Base-by-base conservation (phyloP, 768 basidiomycete species). In the Boletus reticulatus region DNA sequence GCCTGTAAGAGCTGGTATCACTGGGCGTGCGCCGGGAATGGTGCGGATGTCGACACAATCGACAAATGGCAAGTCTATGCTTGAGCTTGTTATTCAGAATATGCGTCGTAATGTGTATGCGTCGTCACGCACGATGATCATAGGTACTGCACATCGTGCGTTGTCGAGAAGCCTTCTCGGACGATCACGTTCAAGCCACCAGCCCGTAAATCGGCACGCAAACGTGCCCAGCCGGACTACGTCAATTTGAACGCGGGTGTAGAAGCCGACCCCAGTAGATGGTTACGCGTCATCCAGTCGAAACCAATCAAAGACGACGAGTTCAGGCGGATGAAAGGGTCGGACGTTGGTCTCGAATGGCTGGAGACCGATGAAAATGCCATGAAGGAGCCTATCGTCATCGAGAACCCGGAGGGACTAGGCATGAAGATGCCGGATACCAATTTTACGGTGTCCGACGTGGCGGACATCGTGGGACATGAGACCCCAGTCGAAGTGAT, bases 401-500 rank as follows among this genome's bases (percentile, higher is more conserved):
- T 98, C 48, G 85, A 88, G 69, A 71, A 76, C 8, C 84, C 88
- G 3, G 88, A 91, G 14, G 88, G 91, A 7, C 74, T 98, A 43
- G 95, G 94, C 11, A 93, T 98, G 86, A 86, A 84, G 67, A 91
- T 98, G 87, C 95, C 95, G 3, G 71, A 78, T 2, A 60, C 71
- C 10, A 77, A 82, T 52, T 82, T 95, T 52, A 87, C 85, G 0
- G 89, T 97, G 39, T 78, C 82, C 52, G 87, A 94, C 67, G 87
- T 98, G 3, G 92, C 88, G 1, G 77, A 88, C 55, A 75, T 84
- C 27, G 81, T 98, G 41, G 96, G 95, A 6, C 82, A 82, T 48
- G 82, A 90, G 59, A 82, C 78, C 1, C 84, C 89, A 0, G 79
- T 98, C 19, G 94, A 97, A 72, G 96, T 98, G 22, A 96, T 98